Evolutionary conservation across 1,284 basidiomycete species (phyloP).

Genomic region (Xerocomus amazonicus): DNA sequence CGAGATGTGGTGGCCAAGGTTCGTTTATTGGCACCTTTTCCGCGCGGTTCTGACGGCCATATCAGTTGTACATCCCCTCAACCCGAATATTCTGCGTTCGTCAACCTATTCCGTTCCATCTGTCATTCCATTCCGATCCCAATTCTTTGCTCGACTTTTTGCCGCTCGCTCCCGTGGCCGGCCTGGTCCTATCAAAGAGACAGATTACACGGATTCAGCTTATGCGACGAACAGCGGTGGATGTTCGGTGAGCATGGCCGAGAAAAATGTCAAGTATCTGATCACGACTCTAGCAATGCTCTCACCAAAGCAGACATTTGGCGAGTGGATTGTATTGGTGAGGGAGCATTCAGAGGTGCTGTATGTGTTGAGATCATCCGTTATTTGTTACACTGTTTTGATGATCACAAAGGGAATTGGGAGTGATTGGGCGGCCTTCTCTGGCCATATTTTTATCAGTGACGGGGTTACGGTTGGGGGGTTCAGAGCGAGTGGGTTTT

Average conservation of each 20-base stretch:
- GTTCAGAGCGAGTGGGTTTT: conserved; percentile 62
- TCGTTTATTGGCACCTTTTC: conserved; percentile 7
- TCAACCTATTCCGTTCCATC: conserved; percentile 62
- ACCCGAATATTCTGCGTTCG: conserved; percentile 55
- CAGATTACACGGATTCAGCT: conserved; percentile 55
- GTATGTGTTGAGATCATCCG: conserved; percentile 37
- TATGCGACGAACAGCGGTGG: conserved; percentile 63
- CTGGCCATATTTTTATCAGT: conserved; percentile 55
- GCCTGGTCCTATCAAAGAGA: conserved; percentile 35
- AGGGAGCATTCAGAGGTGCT: conserved; percentile 53
- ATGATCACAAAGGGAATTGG: conserved; percentile 49
- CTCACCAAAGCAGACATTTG: conserved; percentile 66
- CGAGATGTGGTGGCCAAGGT: conserved; percentile 47
- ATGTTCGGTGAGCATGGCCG: conserved; percentile 49
- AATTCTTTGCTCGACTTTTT: conserved; percentile 57
- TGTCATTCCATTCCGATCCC: conserved; percentile 53
- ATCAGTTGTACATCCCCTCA: conserved; percentile 50
- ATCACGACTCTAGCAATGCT: conserved; percentile 31
- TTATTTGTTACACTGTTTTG: neutral
- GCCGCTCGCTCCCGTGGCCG: conserved; percentile 49
- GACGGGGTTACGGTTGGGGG: conserved; percentile 49
- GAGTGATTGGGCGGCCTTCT: conserved; percentile 55
- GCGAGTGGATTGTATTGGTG: conserved; percentile 60
- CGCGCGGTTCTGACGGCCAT: neutral
- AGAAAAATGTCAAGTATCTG: neutral